Evolutionary conservation across 495 filamentous ascomycete genomes (phyloP).

Genomic region (Penicillium silybi): DNA sequence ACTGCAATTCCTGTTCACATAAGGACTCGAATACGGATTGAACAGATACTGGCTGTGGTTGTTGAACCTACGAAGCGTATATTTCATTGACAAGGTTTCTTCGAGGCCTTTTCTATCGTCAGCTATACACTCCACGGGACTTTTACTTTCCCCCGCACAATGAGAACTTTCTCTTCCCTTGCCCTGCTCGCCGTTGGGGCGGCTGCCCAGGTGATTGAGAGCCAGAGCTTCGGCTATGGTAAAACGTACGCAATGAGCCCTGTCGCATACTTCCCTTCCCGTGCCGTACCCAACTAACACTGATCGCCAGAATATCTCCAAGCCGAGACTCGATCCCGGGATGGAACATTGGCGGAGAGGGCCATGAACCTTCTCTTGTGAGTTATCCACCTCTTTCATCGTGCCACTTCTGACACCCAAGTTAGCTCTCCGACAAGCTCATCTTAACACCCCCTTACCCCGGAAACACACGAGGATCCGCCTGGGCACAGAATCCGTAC

Average conservation of each 20-base stretch:
- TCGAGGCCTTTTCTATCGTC: not conserved
- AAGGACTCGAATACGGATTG: conserved; percentile 4
- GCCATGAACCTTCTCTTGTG: conserved; percentile 62
- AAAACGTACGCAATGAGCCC: conserved; percentile 46
- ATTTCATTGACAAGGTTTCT: not conserved
- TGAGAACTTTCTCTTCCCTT: conserved; percentile 37
- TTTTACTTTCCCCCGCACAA: conserved; percentile 27
- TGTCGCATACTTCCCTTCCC: not conserved
- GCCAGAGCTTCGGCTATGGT: conserved; percentile 73
- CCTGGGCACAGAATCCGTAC: conserved; percentile 70
- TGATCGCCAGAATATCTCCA: conserved; percentile 50
- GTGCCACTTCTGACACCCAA: not conserved
- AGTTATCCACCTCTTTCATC: conserved; percentile 3
- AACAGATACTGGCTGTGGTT: not conserved
- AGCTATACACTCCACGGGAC: not conserved
- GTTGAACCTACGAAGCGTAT: not conserved
- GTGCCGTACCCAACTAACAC: conserved; percentile 19
- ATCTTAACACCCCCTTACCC: conserved; percentile 87
- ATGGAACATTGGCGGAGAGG: conserved; percentile 69
- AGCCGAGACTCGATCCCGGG: conserved; percentile 54
- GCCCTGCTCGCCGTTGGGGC: conserved; percentile 52
- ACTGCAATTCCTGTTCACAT: conserved; percentile 22
- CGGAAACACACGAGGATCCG: conserved; percentile 76
- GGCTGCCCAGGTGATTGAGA: conserved; percentile 59
- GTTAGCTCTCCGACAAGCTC: conserved; percentile 78